Conservation (phyloP, 2,329 filamentous ascomycete genomes). For the Beauveria sp. region DNA sequence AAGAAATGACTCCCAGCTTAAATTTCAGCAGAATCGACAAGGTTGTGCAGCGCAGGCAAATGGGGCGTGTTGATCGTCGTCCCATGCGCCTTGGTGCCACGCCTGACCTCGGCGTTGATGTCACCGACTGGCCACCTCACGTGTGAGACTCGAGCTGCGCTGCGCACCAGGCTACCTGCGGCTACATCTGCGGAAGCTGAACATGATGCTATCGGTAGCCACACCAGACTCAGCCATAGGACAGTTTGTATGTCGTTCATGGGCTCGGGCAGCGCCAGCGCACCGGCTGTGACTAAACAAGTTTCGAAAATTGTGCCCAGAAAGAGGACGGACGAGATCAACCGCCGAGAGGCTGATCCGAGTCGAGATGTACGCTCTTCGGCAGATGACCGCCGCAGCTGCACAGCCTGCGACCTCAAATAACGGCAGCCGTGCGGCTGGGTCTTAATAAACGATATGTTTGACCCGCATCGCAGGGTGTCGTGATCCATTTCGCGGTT, state of each 20-base stretch:
- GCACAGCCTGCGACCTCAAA: not conserved
- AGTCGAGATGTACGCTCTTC: not conserved
- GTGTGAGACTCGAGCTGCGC: conserved; percentile 1
- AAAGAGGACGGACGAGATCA: not conserved
- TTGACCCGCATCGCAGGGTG: not conserved
- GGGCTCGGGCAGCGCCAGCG: not conserved
- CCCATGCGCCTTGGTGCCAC: not conserved
- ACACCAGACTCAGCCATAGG: not conserved
- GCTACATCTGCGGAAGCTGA: not conserved
- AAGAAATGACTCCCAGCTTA: not conserved
- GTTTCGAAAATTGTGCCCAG: not conserved
- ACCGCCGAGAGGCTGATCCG: not conserved
- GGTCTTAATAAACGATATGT: not conserved
- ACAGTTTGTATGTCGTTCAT: not conserved
- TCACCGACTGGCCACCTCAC: not conserved
- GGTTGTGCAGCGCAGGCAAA: not conserved
- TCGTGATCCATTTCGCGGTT: not conserved
- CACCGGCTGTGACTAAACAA: not conserved
- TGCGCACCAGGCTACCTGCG: not conserved
- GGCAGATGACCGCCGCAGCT: not conserved
- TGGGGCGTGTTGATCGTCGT: conserved; percentile 2
- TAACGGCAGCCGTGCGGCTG: not conserved
- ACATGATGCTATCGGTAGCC: not conserved
- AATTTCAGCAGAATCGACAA: not conserved
- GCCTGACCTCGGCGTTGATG: not conserved